Conservation (phyloP, 495 filamentous ascomycete genomes). For the Daldinia bambusicola region DNA sequence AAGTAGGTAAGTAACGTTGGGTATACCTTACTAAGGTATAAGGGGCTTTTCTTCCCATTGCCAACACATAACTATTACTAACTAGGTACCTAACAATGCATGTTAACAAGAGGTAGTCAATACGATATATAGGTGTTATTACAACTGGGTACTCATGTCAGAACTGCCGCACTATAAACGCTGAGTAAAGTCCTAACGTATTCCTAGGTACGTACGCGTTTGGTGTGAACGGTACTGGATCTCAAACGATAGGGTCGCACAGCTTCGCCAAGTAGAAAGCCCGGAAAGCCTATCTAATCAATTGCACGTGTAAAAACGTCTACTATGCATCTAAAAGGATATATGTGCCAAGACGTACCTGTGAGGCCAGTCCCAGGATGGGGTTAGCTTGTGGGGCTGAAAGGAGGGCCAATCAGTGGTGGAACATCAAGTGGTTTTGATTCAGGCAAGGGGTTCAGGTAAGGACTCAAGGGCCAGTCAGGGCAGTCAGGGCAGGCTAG, state of each 20-base stretch:
- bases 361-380: slow-evolving; percentile 9
- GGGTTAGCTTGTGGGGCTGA: slow-evolving; percentile 33
- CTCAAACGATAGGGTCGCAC: slow-evolving; percentile 34
- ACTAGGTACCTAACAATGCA: not conserved
- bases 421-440: slow-evolving; percentile 28
- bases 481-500: slow-evolving; percentile 23
- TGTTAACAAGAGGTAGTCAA: too few species aligned
- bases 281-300: too few species aligned
- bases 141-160: too few species aligned
- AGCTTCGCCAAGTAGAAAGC: slow-evolving; percentile 33
- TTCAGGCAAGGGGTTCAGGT: not conserved
- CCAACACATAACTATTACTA: not conserved
- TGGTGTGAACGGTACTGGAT: slow-evolving; percentile 14
- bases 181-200: too few species aligned
- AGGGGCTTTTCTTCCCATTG: not conserved
- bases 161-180: too few species aligned
- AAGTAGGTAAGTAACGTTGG: not conserved
- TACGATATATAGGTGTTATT: too few species aligned
- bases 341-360: slow-evolving; percentile 27
- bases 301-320: slow-evolving; percentile 31
- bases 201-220: slow-evolving; percentile 2
- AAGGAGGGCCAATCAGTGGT: slow-evolving; percentile 28
- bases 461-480: too few species aligned
- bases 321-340: slow-evolving; percentile 24
- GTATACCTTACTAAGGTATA: slow-evolving; percentile 5